phyloP scores from a whole-genome alignment of 2,329 filamentous ascomycete genomes.

The Penicillium sp. region DNA sequence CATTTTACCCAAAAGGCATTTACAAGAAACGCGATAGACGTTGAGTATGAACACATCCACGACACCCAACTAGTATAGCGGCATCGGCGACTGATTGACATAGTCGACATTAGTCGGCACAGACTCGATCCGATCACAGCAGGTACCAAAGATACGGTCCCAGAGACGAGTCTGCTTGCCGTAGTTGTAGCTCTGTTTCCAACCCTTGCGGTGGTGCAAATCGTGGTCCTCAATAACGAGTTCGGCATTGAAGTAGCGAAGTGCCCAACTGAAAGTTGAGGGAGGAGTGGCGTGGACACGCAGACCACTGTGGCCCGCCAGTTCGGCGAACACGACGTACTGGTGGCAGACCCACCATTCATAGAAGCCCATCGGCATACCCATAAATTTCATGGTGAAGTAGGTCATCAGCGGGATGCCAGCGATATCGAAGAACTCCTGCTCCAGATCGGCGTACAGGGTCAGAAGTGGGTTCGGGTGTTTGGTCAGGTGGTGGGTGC shows the following conservation, averaged over 20 bases:
- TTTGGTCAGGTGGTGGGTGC: constrained; percentile 32
- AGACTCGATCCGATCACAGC: constrained; percentile 29
- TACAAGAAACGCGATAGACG: neutral
- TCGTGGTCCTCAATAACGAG: constrained; percentile 33
- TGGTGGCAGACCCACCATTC: constrained; percentile 33
- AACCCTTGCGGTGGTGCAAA: constrained; percentile 32
- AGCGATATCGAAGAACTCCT: constrained; percentile 32
- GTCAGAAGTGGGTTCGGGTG: constrained; percentile 32
- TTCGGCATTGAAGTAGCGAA: constrained; percentile 27
- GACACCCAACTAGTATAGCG: constrained; percentile 17
- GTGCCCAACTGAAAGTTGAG: constrained; percentile 22
- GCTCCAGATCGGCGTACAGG: constrained; percentile 29
- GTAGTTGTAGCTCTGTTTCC: constrained; percentile 33
- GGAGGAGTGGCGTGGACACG: constrained; percentile 29
- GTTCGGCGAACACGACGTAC: constrained; percentile 30
- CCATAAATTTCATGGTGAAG: constrained; percentile 26
- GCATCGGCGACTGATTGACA: constrained; percentile 26
- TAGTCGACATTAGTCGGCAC: constrained; percentile 28
- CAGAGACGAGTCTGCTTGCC: constrained; percentile 33
- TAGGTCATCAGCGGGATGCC: constrained; percentile 29
- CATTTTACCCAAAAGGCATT: neutral
- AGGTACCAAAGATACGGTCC: constrained; percentile 32
- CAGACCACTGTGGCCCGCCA: constrained; percentile 31
- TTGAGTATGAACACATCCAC: neutral
- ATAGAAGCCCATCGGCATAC: constrained; percentile 32